Evolutionary conservation across 192 early-diverging fungal species (phyloP).

Genomic region (Umbelopsis isabellina): DNA sequence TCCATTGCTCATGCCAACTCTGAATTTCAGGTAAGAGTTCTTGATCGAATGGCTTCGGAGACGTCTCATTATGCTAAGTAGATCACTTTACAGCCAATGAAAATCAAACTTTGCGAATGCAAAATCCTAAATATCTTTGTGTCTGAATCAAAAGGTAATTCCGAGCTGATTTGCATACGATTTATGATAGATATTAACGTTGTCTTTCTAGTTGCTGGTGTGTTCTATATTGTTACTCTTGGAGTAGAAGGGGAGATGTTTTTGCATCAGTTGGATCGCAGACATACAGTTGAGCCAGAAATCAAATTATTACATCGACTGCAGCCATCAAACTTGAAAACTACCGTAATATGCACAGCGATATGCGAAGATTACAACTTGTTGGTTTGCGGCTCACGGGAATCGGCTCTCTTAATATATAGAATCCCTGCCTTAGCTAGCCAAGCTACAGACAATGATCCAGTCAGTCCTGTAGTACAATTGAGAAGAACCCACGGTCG

Average conservation of each 20-base stretch:
- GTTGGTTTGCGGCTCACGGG: slow-evolving; percentile 46
- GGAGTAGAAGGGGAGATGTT: slow-evolving; percentile 38
- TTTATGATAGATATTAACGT: no score
- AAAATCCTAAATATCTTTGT: slow-evolving; percentile 53
- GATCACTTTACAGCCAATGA: slow-evolving; percentile 33
- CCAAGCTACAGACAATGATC: neutral
- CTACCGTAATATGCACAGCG: slow-evolving; percentile 35
- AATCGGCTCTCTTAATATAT: slow-evolving; percentile 45
- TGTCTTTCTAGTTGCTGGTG: slow-evolving; percentile 14
- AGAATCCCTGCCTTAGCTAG: slow-evolving; percentile 20
- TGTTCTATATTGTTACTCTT: slow-evolving; percentile 43
- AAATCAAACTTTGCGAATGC: slow-evolving; percentile 39
- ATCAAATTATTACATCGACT: slow-evolving; percentile 19
- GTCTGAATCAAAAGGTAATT: slow-evolving; percentile 29
- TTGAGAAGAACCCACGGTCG: slow-evolving; percentile 47
- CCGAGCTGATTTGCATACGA: no score
- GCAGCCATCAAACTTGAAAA: slow-evolving; percentile 8
- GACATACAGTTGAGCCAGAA: neutral
- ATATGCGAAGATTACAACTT: slow-evolving; percentile 27
- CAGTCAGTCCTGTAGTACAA: slow-evolving; percentile 18
- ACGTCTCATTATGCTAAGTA: neutral
- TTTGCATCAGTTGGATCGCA: slow-evolving; percentile 38
- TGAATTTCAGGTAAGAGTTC: slow-evolving; percentile 41
- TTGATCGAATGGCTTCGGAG: neutral
- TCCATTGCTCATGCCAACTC: slow-evolving; percentile 47